phyloP scores from a whole-genome alignment of 495 filamentous ascomycete genomes.

The Trichocladium antarcticum region DNA sequence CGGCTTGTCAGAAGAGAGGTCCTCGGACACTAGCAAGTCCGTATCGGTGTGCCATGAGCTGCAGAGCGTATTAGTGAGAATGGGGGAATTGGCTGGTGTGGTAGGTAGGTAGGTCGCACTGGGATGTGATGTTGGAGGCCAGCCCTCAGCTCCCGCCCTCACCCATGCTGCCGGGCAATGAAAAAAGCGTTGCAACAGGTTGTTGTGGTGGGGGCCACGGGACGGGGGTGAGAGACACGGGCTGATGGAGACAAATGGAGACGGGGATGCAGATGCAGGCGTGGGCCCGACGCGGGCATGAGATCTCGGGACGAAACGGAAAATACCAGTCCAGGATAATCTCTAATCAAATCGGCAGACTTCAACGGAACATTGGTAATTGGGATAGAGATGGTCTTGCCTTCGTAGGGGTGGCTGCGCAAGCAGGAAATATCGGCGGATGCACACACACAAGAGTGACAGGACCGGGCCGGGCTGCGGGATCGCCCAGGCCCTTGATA shows the following conservation, averaged over 20 bases:
- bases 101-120: neutral
- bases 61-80: slow-evolving; percentile 9
- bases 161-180: slow-evolving; percentile 4
- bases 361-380: neutral
- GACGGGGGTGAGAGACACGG: neutral
- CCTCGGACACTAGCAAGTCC: slow-evolving; percentile 23
- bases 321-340: slow-evolving; percentile 13
- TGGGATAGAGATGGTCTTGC: slow-evolving; percentile 2
- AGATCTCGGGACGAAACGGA: slow-evolving; percentile 12
- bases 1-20: slow-evolving; percentile 21
- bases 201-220: neutral
- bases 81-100: neutral
- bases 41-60: slow-evolving; percentile 27
- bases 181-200: neutral
- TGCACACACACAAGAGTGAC: neutral
- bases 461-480: slow-evolving; percentile 6
- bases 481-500: neutral
- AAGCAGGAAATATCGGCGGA: slow-evolving; percentile 12
- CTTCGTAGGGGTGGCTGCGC: neutral
- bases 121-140: slow-evolving; percentile 1
- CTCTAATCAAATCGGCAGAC: neutral
- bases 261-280: slow-evolving; percentile 5
- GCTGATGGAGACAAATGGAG: neutral
- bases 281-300: slow-evolving; percentile 5
- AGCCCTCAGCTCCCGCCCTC: neutral